Base-by-base conservation (phyloP, 2,329 filamentous ascomycete genomes). In the Botrytis hyacinthi region DNA sequence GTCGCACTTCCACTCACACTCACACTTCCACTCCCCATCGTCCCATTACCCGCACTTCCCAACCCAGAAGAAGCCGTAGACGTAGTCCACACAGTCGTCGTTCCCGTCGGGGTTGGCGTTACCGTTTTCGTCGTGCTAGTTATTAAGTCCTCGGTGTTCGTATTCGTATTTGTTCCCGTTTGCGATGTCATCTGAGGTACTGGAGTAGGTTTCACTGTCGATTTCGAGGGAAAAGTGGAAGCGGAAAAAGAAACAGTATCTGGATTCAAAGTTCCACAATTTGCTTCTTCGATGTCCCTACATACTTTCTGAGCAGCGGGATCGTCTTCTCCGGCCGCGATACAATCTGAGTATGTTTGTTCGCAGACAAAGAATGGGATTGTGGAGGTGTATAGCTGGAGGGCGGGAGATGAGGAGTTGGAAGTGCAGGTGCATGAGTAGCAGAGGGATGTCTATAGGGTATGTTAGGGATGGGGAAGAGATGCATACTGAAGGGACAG, bases 301-400 rank as follows among this genome's bases (percentile, higher is more conserved):
- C 90, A 92, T 67, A 80, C 74, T 65, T 81, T 76, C 77, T 87
- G 84, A 71, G 81, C 83, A 75, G 84, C 79, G 57, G 83, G 80
- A 75, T 87, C 82, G 74, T 85, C 81, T 77, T 84, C 82, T 77
- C 85, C 77, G 74, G 81, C 79, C 32, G 75, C 20, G 73, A 86
- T 84, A 78, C 86, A 88, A 76, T 86, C 83, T 44, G 75, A 76
- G 78, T 82, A 88, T 82, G 84, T 87, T 76, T 82, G 82, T 78
- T 85, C 79, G 84, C 90, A 92, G 81, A 89, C 84, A 81, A 84
- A 90, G 81, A 84, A 88, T 48, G 89, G 89, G 65, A 92, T 83
- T 29, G 88, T 89, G 81, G 87, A 83, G 73, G 82, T 78, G 82
- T 90, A 92, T 76, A 84, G 82, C 73, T 83, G 80, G 77, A 90